Evolutionary conservation across 441 rosid species (phyloP).

Genomic region (Pelargonium cotyledonis): DNA sequence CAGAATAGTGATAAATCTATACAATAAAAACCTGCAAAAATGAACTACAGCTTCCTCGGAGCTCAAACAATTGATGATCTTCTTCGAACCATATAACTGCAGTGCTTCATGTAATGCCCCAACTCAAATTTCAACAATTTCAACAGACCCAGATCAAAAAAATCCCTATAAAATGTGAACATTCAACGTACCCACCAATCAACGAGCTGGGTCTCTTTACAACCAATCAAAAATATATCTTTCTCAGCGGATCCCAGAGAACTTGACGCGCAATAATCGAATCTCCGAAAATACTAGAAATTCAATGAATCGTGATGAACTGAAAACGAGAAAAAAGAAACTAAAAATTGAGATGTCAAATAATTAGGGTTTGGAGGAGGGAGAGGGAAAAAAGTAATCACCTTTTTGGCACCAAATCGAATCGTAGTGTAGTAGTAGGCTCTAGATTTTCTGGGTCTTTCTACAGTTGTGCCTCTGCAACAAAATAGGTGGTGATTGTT

Average conservation of each 20-base stretch:
- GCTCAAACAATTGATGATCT: background rate
- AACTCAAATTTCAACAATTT: slow-evolving; percentile 21
- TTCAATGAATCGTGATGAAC: background rate
- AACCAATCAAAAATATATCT: slow-evolving; percentile 12
- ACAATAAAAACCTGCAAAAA: background rate
- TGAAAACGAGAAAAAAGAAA: background rate
- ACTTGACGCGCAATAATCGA: no score
- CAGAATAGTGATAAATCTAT: slow-evolving; percentile 1
- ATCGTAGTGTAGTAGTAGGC: background rate
- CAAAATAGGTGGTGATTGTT: background rate
- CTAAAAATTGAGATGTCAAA: background rate
- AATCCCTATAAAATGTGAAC: slow-evolving; percentile 6
- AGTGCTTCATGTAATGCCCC: slow-evolving; percentile 8
- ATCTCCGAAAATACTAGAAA: background rate
- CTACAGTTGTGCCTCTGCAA: background rate
- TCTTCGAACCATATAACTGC: background rate
- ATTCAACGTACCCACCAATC: background rate
- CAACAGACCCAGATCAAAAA: slow-evolving; percentile 27
- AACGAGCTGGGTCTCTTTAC: background rate
- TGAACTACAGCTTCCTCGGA: background rate
- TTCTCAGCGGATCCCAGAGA: slow-evolving; percentile 5
- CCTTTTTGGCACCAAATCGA: background rate
- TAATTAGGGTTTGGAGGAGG: background rate
- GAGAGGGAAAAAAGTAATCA: background rate
- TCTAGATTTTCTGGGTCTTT: slow-evolving; percentile 1